A percentile compares a stretch with the other conserved stretches of the same genome.
Evolutionary conservation across 345 rosid genomes (phyloP).

Genomic region (Mangifera indica): DNA sequence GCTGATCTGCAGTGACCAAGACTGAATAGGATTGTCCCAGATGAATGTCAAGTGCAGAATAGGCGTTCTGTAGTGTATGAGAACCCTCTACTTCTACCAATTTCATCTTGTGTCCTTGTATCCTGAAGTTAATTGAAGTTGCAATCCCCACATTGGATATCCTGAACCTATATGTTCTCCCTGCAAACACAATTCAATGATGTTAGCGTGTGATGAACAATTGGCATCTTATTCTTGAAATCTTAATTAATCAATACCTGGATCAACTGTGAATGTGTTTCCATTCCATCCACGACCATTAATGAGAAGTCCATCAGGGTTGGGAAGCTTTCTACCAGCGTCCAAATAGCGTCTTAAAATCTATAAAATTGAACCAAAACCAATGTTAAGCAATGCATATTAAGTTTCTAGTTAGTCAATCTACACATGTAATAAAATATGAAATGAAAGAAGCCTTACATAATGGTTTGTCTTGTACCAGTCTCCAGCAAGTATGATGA

Average conservation of each 20-base stretch:
- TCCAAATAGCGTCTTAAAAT: conserved; percentile 56
- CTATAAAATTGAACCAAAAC: conserved; percentile 24
- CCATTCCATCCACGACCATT: conserved; percentile 90
- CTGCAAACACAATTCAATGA: conserved; percentile 30
- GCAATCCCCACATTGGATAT: conserved; percentile 80
- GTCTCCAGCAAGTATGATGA: conserved; percentile 75
- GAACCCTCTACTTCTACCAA: conserved; percentile 93
- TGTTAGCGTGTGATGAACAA: neutral
- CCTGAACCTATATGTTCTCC: conserved; percentile 81
- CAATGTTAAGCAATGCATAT: neutral
- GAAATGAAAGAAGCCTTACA: conserved; percentile 32
- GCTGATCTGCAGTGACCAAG: conserved; percentile 78
- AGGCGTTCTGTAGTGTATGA: conserved; percentile 74
- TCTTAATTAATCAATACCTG: conserved; percentile 37
- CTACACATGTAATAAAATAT: neutral
- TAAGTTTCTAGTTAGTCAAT: neutral
- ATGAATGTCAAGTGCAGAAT: conserved; percentile 72
- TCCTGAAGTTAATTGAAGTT: conserved; percentile 74
- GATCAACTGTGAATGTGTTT: conserved; percentile 68
- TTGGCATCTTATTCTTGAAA: neutral
- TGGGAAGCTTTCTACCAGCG: conserved; percentile 58
- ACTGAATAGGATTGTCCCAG: conserved; percentile 90
- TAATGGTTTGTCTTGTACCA: conserved; percentile 82
- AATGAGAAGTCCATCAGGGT: conserved; percentile 84
- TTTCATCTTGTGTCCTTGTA: conserved; percentile 83